Evolutionary conservation across 2,329 filamentous ascomycete species (phyloP), one percentile per base, ranked within the genome.

Genomic region (Blumeria graminis): DNA sequence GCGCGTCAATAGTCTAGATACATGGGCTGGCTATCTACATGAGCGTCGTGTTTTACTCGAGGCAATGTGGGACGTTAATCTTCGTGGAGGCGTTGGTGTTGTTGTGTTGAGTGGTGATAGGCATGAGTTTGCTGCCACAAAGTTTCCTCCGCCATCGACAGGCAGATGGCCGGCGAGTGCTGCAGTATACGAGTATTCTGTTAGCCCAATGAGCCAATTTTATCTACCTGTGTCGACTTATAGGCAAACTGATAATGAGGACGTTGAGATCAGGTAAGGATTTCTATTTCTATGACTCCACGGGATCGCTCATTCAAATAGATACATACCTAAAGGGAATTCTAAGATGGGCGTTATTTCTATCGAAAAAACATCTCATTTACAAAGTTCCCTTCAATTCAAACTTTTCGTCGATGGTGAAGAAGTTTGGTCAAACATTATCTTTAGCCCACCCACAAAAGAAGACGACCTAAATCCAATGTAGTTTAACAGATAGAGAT

Each of bases 101-200:
- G 75, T 94, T 3, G 73, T 96, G 11, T 73, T 98, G 10, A 92
- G 84, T 14, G 92, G 92, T 0, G 92, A 98, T 65, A 76, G 92
- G n/a, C 92, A 98, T 66, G 92, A 98, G 68, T 96, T 96, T 67
- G 92, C 86, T 1, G 89, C 90, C 0, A 96, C 90, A 0, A 80
- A 82, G 53, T 83, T 84, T 70, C 82, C 74, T 14, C 80, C 76
- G n/a, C 78, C 74, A 59, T 72, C 62, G 55, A 74, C 71, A 60
- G 77, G 78, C 53, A 76, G 68, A 55, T 86, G 82, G 81, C 73
- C 78, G 0, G 70, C 78, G 53, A 74, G 69, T 45, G 76, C 79
- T 1, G 75, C 81, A 0, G 84, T 93, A 0, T 83, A 94, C 63
- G 92, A 98, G 68, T 96, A 95, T 68, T 92, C 86, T 28, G 88